These are phyloP conservation scores for Ustilago shanxiensis DNA, from an alignment of 1,284 basidiomycete species.

Conservation along the genomic window DNA sequence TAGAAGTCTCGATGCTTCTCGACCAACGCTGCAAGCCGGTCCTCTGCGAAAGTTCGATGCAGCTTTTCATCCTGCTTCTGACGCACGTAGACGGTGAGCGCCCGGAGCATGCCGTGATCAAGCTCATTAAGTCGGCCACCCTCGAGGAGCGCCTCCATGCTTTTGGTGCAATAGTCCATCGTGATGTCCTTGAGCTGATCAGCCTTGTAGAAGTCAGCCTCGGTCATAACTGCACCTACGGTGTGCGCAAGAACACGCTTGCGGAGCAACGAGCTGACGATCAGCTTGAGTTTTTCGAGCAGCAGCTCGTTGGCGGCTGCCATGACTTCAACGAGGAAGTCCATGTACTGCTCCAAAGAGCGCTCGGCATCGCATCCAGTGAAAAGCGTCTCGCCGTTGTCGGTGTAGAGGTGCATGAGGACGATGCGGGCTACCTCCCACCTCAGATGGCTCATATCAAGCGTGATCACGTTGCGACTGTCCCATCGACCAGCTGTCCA, in stretches of 20 bases:
- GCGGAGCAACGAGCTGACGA: conserved; percentile 77
- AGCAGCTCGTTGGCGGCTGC: conserved; percentile 89
- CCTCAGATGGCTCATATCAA: conserved; percentile 81
- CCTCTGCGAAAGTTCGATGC: conserved; percentile 77
- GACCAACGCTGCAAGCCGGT: conserved; percentile 76
- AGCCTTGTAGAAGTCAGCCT: conserved; percentile 85
- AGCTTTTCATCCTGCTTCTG: conserved; percentile 78
- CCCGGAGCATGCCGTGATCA: conserved; percentile 77
- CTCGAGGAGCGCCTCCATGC: conserved; percentile 90
- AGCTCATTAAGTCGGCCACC: conserved; percentile 81
- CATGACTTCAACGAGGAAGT: conserved; percentile 89
- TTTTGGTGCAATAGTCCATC: conserved; percentile 84
- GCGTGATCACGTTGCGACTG: conserved; percentile 73
- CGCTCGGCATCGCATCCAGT: conserved; percentile 70
- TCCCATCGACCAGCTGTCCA: conserved; percentile 81
- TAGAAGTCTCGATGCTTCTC: conserved; percentile 82
- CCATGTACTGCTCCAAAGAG: conserved; percentile 82
- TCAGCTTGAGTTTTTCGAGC: conserved; percentile 83
- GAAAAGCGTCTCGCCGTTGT: conserved; percentile 79
- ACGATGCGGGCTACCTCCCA: conserved; percentile 85
- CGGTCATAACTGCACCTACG: conserved; percentile 82
- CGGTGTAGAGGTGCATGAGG: conserved; percentile 83
- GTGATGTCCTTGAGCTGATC: conserved; percentile 79
- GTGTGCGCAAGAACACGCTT: conserved; percentile 81
- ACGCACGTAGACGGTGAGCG: conserved; percentile 78